Base-by-base conservation (phyloP, 2,329 filamentous ascomycete species). In the Microdochium paspali region DNA sequence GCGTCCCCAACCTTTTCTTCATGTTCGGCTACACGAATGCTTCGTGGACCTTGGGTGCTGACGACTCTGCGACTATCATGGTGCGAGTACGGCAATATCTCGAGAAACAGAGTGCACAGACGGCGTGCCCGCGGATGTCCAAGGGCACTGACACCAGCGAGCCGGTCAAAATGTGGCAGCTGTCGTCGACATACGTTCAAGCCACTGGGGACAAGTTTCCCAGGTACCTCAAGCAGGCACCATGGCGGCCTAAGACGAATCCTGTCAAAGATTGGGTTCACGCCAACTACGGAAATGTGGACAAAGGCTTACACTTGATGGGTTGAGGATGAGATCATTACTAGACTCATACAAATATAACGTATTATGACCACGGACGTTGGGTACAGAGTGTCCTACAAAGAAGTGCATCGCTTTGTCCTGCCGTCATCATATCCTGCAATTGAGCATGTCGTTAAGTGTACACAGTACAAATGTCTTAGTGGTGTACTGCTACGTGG, bases 21-120 rank as follows among this genome's bases (percentile, higher is more conserved):
- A 68, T 79, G 13, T 66, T 80, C 10, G 82, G 82, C 3, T 86
- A 84, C 60, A 71, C 72, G 24, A 74, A 80, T 35, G 72, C 72
- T 0, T 72, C 74, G 0, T 86, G 82, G 81, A 84, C 80, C 0
- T 66, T 83, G 0, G 79, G 79, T 1, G 73, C 75, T 0, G 80
- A 85, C 49, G 70, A 69, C 1, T 73, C 73, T 2, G 69, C 70
- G 0, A 64, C 66, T 24, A 65, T 80, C 1, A 63, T 76, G 4
- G 65, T 70, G 1, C 68, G 79, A 0, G 58, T 84, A 4, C 54
- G 80, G 47, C 71, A 71, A 4, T 55, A 68, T 46, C 77, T 82
- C 71, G 54, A 64, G 12, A 59, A 66, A 5, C 64, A 71, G 10
- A 65, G 66, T 0, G 63, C 68, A 3, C 62, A 60, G 0, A 63